phyloP scores from a whole-genome alignment of 1,284 basidiomycete genomes.

The Coniferiporia weirii region DNA sequence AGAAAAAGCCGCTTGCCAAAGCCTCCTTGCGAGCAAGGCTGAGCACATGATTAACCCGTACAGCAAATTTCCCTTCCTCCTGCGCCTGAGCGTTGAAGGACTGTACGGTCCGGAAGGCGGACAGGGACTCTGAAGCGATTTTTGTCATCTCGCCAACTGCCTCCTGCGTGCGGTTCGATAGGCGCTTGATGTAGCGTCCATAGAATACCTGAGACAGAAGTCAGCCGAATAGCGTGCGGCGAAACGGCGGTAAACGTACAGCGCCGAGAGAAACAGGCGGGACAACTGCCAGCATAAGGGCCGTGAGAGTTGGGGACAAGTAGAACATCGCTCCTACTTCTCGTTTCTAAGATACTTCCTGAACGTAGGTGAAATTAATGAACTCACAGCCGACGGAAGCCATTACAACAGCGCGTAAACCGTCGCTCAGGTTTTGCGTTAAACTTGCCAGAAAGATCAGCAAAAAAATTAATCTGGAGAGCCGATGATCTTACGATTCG shows the following conservation, averaged over 20 bases:
- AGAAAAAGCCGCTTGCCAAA: slow-evolving; percentile 87
- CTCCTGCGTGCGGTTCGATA: slow-evolving; percentile 91
- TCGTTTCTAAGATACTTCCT: slow-evolving; percentile 7
- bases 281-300: slow-evolving; percentile 91
- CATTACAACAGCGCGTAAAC: slow-evolving; percentile 82
- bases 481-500: slow-evolving; percentile 59
- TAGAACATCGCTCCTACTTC: slow-evolving; percentile 96
- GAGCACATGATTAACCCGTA: slow-evolving; percentile 68
- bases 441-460: slow-evolving; percentile 43
- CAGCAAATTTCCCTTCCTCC: slow-evolving; percentile 67
- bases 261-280: slow-evolving; percentile 95
- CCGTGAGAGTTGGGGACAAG: slow-evolving; percentile 85
- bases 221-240: background rate
- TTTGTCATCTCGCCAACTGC: slow-evolving; percentile 94
- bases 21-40: slow-evolving; percentile 84
- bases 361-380: background rate
- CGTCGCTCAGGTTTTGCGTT: slow-evolving; percentile 90
- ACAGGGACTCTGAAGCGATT: slow-evolving; percentile 86
- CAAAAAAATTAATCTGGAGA: background rate
- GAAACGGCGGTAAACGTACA: slow-evolving; percentile 40
- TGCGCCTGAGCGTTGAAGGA: slow-evolving; percentile 78
- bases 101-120: slow-evolving; percentile 91
- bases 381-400: slow-evolving; percentile 80
- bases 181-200: slow-evolving; percentile 88
- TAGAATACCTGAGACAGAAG: slow-evolving; percentile 70